Conservation (phyloP, 2,329 filamentous ascomycete species). For the Fusarium pseudocircinatum region DNA sequence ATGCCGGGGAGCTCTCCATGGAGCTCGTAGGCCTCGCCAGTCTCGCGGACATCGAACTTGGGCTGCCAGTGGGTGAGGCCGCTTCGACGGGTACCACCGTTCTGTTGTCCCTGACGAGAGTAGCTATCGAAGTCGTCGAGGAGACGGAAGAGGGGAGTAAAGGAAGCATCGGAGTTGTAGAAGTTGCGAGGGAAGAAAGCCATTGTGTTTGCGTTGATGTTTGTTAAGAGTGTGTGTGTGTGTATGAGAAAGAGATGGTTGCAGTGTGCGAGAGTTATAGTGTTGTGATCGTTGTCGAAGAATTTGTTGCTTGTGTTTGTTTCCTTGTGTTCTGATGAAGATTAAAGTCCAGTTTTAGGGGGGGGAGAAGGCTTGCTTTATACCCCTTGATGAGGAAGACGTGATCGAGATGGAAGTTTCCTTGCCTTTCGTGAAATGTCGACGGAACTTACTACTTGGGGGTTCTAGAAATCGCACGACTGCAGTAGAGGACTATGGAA, state of each 20-base stretch:
- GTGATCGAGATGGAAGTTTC: conserved; percentile 24
- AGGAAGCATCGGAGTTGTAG: conserved; percentile 61
- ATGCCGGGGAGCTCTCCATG: conserved; percentile 83
- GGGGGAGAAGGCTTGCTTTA: conserved; percentile 43
- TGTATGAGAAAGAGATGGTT: conserved; percentile 36
- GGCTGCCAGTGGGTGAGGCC: conserved; percentile 71
- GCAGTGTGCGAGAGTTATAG: conserved; percentile 30
- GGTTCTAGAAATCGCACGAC: conserved; percentile 41
- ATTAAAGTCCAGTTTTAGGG: conserved; percentile 19
- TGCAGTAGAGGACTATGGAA: conserved; percentile 7
- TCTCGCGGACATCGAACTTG: conserved; percentile 82
- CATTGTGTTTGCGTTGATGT: conserved; percentile 57
- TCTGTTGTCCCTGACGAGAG: conserved; percentile 50
- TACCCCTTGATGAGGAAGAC: conserved; percentile 33
- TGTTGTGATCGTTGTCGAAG: conserved; percentile 1
- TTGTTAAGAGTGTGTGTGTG: conserved; percentile 28
- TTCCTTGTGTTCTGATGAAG: conserved; percentile 44
- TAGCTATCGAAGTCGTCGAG: conserved; percentile 72
- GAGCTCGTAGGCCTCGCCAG: conserved; percentile 74
- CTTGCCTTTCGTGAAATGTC: conserved; percentile 30
- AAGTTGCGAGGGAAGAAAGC: conserved; percentile 67
- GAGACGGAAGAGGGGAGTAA: conserved; percentile 70
- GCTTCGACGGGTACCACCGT: conserved; percentile 33
- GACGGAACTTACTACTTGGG: conserved; percentile 22
- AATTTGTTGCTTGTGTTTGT: conserved; percentile 34